Base-by-base conservation (phyloP, 768 basidiomycete species). In the Podaxis pistillaris region DNA sequence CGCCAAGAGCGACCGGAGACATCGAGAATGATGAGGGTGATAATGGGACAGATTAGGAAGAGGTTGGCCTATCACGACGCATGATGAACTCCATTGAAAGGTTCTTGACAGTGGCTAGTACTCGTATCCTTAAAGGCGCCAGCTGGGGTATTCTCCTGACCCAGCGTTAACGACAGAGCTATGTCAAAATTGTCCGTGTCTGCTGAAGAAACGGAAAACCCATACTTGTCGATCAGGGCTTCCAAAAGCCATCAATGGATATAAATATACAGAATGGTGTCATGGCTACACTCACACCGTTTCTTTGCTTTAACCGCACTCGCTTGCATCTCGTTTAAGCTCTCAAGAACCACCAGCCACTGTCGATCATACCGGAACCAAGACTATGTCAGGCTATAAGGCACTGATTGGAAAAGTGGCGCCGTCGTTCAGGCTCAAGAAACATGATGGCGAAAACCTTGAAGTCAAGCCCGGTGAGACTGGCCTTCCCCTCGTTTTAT, bases 401-500 rank as follows among this genome's bases (percentile, higher is more conserved):
- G 64, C 68, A 51, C 69, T 76, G 56, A 77, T 90, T 64, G 87
- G 86, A 49, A 80, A 89, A 69, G 71, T 72, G 13, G 91, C 90
- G 0, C 93, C 93, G 2, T 57, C 81, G 0, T 75, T 95, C 60
- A 84, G 84, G 15, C 79, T 94, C 3, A 81, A 77, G 36, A 86
- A 89, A 66, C 81, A 86, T 33, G 81, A 87, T 58, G 91, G 90
- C 2, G 73, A 86, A 59, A 68, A 74, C 4, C 90, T 81, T 70
- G 83, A 81, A 5, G 78, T 93, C 66, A 83, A 77, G 28, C 87
- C 89, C 1, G 86, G 83, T 11, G 78, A 76, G 53, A 79, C 76
- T 41, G 83, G 81, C 19, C 71, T 83, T 58, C 91, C 93, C 1
- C 81, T 83, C 22, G 89, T 83, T 9, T 63, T 94, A 40, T 92